Percentiles rank a stretch among this genome's conserved stretches.
These are phyloP conservation scores for Shiraia sp. DNA, from an alignment of 2,329 filamentous ascomycete genomes.

Conservation along the genomic window DNA sequence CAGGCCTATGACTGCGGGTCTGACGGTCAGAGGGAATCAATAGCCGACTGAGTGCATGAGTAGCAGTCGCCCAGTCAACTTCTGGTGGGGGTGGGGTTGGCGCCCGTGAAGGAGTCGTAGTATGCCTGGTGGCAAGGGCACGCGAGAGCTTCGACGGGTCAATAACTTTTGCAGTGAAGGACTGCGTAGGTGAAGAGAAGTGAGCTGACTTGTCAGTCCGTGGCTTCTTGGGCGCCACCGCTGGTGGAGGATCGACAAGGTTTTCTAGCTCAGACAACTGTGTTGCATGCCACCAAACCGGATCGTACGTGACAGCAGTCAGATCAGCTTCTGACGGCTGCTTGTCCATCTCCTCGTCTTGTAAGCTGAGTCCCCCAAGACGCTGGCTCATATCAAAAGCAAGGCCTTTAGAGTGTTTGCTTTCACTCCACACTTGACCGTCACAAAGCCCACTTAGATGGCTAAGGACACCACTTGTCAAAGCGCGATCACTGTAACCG, in stretches of 20 bases:
- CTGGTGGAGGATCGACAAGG: constrained; percentile 35
- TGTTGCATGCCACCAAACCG: constrained; percentile 50
- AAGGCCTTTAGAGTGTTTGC: constrained; percentile 51
- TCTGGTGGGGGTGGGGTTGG: constrained; percentile 75
- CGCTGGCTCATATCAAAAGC: constrained; percentile 63
- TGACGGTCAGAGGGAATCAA: constrained; percentile 77
- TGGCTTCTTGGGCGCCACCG: constrained; percentile 61
- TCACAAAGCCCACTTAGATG: constrained; percentile 83
- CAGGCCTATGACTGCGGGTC: constrained; percentile 73
- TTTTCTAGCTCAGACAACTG: constrained; percentile 39
- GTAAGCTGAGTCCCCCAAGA: constrained; percentile 49
- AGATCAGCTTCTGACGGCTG: constrained; percentile 21
- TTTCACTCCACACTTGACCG: constrained; percentile 45
- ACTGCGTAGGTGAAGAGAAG: constrained; percentile 85
- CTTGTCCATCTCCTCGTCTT: constrained; percentile 22
- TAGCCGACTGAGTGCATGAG: constrained; percentile 78
- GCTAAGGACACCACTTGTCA: constrained; percentile 85
- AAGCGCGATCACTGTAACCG: constrained; percentile 89
- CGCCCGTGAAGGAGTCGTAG: constrained; percentile 45
- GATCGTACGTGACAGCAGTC: constrained; percentile 42
- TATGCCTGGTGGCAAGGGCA: constrained; percentile 58
- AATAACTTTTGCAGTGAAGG: constrained; percentile 79
- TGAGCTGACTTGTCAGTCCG: constrained; percentile 65
- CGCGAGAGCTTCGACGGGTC: constrained; percentile 68
- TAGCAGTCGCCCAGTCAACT: constrained; percentile 83